Conservation (phyloP, 805 yeast genomes). For the Wickerhamomyces silvicola region DNA sequence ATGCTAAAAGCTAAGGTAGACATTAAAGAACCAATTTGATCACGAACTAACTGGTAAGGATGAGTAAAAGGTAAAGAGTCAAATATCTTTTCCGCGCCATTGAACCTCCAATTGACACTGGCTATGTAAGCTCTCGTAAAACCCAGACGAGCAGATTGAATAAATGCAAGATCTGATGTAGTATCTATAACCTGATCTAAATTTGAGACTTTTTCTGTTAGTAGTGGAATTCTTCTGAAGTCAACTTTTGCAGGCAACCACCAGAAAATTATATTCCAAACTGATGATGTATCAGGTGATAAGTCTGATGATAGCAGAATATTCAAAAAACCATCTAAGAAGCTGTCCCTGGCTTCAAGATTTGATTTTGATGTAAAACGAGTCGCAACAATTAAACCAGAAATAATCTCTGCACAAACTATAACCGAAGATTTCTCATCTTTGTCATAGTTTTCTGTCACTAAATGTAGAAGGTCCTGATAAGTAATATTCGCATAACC, state of each 20-base stretch:
- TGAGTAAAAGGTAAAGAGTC: slow-evolving; percentile 44
- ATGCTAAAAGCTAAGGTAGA: slow-evolving; percentile 30
- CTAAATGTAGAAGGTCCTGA: slow-evolving; percentile 45
- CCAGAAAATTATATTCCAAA: slow-evolving; percentile 75
- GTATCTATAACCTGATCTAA: slow-evolving; percentile 36
- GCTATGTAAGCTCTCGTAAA: slow-evolving; percentile 47
- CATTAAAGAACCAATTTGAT: slow-evolving; percentile 56
- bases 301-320: slow-evolving; percentile 49
- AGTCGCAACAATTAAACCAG: slow-evolving; percentile 53
- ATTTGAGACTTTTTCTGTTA: slow-evolving; percentile 38
- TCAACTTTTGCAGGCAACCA: slow-evolving; percentile 67
- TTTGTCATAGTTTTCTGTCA: slow-evolving; percentile 45
- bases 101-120: slow-evolving; percentile 49
- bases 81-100: slow-evolving; percentile 38
- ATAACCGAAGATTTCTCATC: slow-evolving; percentile 76
- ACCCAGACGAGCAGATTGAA: slow-evolving; percentile 53
- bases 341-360: slow-evolving; percentile 35
- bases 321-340: slow-evolving; percentile 37
- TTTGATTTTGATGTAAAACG: slow-evolving; percentile 32
- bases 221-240: slow-evolving; percentile 54
- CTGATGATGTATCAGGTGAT: slow-evolving; percentile 63
- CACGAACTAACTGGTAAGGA: slow-evolving; percentile 68
- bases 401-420: slow-evolving; percentile 60
- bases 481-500: slow-evolving; percentile 38
- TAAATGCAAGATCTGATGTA: slow-evolving; percentile 55